These are phyloP conservation scores for Nemania sp. DNA, from an alignment of 2,329 filamentous ascomycete genomes.

Conservation along the genomic window DNA sequence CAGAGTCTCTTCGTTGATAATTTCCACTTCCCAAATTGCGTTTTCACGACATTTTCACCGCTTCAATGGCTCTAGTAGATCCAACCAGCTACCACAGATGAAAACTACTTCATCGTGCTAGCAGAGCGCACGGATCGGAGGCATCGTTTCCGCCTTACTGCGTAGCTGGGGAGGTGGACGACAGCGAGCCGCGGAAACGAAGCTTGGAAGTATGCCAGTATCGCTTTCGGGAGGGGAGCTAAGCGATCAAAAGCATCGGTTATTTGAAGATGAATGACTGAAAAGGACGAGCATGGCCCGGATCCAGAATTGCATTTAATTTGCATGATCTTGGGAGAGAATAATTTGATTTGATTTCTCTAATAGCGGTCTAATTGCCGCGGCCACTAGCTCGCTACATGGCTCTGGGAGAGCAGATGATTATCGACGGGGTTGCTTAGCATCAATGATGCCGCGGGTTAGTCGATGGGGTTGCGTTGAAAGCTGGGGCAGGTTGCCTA, in stretches of 20 bases:
- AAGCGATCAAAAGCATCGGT: constrained; percentile 10
- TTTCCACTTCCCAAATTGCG: constrained; percentile 43
- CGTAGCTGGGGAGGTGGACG: constrained; percentile 17
- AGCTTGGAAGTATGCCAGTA: constrained; percentile 41
- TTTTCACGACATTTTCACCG: constrained; percentile 43
- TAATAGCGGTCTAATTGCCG: constrained; percentile 22
- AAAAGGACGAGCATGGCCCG: constrained; percentile 16
- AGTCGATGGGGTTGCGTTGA: constrained; percentile 17
- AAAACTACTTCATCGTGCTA: constrained; percentile 36
- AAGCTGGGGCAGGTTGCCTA: constrained; percentile 5
- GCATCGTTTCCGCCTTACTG: constrained; percentile 2
- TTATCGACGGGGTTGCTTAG: constrained; percentile 15
- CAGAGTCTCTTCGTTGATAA: constrained; percentile 44
- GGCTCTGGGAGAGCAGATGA: constrained; percentile 1
- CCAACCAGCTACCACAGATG: constrained; percentile 30
- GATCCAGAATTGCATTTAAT: constrained; percentile 41
- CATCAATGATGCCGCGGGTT: constrained; percentile 22
- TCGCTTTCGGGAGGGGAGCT: constrained; percentile 26
- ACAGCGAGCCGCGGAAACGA: constrained; percentile 21
- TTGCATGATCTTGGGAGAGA: constrained; percentile 37
- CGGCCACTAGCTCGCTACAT: constrained; percentile 21
- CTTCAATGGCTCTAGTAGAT: constrained; percentile 35
- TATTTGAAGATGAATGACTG: constrained; percentile 24
- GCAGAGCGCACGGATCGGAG: constrained; percentile 8
- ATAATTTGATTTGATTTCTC: constrained; percentile 40